Evolutionary conservation across 1,284 basidiomycete species (phyloP).

Genomic region (Trichosporon asahii): DNA sequence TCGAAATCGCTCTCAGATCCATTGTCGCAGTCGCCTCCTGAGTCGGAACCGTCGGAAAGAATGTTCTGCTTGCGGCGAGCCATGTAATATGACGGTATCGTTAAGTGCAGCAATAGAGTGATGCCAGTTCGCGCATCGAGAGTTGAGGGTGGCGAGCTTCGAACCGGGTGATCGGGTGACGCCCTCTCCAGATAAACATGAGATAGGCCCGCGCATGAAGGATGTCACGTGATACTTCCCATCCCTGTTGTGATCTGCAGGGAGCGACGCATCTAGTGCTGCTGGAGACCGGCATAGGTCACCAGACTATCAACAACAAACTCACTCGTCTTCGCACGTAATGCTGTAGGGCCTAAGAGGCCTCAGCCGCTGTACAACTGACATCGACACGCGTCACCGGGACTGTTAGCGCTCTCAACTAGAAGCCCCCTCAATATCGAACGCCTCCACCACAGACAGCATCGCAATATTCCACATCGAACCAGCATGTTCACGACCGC

Average conservation of each 20-base stretch:
- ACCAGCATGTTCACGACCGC: constrained; percentile 1
- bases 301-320: constrained; percentile 2
- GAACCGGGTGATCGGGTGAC: not conserved
- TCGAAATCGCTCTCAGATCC: constrained; percentile 56
- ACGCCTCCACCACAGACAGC: not conserved
- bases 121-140: too few relatives aligned
- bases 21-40: constrained; percentile 56
- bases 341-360: not conserved
- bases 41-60: constrained; percentile 68
- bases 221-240: not conserved
- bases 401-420: not conserved
- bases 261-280: not conserved
- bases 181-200: not conserved
- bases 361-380: too few relatives aligned
- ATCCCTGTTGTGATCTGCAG: not conserved
- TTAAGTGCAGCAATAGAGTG: not conserved
- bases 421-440: not conserved
- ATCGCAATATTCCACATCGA: not conserved
- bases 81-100: constrained; percentile 56
- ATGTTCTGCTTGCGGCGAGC: constrained; percentile 73
- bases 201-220: not conserved
- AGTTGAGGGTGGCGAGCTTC: too few relatives aligned
- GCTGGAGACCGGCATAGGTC: too few relatives aligned
- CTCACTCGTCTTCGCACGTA: not conserved
- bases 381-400: not conserved